phyloP scores from a whole-genome alignment of 2,329 filamentous ascomycete genomes.

The Fusarium sp. region DNA sequence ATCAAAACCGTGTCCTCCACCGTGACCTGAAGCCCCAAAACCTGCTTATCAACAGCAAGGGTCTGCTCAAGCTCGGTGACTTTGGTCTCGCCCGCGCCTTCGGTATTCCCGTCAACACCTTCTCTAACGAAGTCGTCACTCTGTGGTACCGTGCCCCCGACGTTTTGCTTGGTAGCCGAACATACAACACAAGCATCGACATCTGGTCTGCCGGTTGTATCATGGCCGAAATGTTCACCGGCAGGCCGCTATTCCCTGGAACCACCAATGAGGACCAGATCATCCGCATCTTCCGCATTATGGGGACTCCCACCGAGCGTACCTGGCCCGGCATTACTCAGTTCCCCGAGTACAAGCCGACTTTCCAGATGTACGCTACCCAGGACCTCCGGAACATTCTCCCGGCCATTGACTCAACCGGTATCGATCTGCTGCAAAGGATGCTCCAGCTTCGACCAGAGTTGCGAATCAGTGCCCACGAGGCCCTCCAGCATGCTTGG shows the following conservation, averaged over 20 bases:
- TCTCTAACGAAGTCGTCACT: slow-evolving; percentile 97
- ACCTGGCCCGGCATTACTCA: slow-evolving; percentile 96
- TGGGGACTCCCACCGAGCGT: slow-evolving; percentile 96
- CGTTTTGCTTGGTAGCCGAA: slow-evolving; percentile 90
- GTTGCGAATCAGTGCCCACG: slow-evolving; percentile 86
- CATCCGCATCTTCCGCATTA: slow-evolving; percentile 95
- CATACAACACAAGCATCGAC: slow-evolving; percentile 99
- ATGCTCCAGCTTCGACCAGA: slow-evolving; percentile 96
- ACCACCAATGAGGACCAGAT: slow-evolving; percentile 99
- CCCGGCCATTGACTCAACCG: slow-evolving; percentile 87
- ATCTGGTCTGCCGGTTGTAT: slow-evolving; percentile 99
- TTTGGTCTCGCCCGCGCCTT: slow-evolving; percentile 95
- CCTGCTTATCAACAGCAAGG: slow-evolving; percentile 91
- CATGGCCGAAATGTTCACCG: slow-evolving; percentile 99
- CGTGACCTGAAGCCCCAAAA: slow-evolving; percentile 97
- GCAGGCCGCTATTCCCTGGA: slow-evolving; percentile 92
- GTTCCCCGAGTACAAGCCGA: slow-evolving; percentile 97
- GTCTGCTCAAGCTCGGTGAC: slow-evolving; percentile 90
- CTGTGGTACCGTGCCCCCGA: slow-evolving; percentile 98
- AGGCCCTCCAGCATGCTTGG: slow-evolving; percentile 92
- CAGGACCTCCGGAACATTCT: slow-evolving; percentile 89
- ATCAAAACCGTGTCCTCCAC: slow-evolving; percentile 95
- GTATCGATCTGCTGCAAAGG: slow-evolving; percentile 85
- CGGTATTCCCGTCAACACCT: slow-evolving; percentile 97
- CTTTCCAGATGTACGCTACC: slow-evolving; percentile 93